Conservation (phyloP, 768 basidiomycete species). For the Boletus sp. region DNA sequence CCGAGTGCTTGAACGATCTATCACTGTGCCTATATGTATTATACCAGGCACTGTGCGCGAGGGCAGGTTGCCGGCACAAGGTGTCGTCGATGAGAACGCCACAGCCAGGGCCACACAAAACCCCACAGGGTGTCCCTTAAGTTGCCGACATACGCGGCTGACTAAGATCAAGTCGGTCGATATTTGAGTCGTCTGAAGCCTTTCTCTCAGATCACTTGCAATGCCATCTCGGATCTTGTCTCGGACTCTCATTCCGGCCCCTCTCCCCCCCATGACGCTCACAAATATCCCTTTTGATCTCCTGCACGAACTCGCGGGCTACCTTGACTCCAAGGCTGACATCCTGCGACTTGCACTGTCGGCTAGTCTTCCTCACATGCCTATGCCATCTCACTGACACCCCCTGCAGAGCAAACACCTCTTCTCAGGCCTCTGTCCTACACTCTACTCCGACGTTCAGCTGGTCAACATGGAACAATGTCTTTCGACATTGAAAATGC, state of each 20-base stretch:
- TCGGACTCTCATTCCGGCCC: background rate
- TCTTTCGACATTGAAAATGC: conserved; percentile 62
- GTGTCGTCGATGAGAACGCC: no score
- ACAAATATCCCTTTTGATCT: conserved; percentile 53
- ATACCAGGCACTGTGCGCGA: no score
- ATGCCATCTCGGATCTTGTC: background rate
- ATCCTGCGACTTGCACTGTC: conserved; percentile 58
- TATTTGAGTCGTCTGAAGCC: background rate
- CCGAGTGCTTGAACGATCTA: no score
- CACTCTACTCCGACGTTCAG: conserved; percentile 58
- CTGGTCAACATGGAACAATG: conserved; percentile 61
- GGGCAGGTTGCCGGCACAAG: no score
- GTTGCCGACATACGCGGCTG: background rate
- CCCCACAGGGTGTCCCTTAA: no score
- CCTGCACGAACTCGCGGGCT: conserved; percentile 61
- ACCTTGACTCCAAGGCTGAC: conserved; percentile 52
- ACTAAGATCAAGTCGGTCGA: background rate
- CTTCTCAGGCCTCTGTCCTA: conserved; percentile 50
- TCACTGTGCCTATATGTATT: no score
- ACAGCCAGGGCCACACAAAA: no score
- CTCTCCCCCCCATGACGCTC: conserved; percentile 16
- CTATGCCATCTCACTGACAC: conserved; percentile 4
- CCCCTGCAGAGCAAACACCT: conserved; percentile 50
- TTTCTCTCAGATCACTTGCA: background rate
- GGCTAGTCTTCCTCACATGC: conserved; percentile 39